phyloP scores from a whole-genome alignment of 257 asterid species.

The Forsythia viridissima region DNA sequence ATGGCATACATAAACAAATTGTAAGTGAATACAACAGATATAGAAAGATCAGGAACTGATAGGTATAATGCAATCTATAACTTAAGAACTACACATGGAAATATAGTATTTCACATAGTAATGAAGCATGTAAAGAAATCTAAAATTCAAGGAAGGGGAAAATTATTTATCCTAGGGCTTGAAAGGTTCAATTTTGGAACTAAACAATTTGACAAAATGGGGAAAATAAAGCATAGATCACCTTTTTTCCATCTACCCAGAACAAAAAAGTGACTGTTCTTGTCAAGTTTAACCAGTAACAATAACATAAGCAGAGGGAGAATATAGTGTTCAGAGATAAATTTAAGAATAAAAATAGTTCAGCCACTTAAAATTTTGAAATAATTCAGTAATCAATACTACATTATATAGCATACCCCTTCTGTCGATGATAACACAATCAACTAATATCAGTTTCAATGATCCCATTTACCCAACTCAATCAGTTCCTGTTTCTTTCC shows the following conservation, averaged over 20 bases:
- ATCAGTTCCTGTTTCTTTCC: neutral
- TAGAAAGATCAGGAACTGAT: slow-evolving; percentile 8
- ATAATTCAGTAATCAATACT: neutral
- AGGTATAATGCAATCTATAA: slow-evolving; percentile 10
- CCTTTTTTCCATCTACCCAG: neutral
- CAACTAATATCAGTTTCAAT: neutral
- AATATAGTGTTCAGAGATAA: neutral
- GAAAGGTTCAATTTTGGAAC: neutral
- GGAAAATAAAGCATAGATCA: neutral
- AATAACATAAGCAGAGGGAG: neutral
- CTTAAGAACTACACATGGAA: neutral
- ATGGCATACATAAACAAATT: slow-evolving; percentile 11
- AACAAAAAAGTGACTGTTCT: neutral
- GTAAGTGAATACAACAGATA: slow-evolving; percentile 12
- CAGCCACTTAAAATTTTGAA: neutral
- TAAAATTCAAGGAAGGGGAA: neutral
- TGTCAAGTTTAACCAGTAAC: neutral
- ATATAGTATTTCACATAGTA: neutral
- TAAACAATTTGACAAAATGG: neutral
- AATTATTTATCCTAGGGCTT: neutral
- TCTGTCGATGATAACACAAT: neutral
- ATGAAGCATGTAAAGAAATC: neutral
- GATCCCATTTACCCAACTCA: neutral
- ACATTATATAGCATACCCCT: neutral
- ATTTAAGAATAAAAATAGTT: neutral